These are phyloP conservation scores for Linum trigynum DNA, from an alignment of 345 rosid species.

Conservation along the genomic window DNA sequence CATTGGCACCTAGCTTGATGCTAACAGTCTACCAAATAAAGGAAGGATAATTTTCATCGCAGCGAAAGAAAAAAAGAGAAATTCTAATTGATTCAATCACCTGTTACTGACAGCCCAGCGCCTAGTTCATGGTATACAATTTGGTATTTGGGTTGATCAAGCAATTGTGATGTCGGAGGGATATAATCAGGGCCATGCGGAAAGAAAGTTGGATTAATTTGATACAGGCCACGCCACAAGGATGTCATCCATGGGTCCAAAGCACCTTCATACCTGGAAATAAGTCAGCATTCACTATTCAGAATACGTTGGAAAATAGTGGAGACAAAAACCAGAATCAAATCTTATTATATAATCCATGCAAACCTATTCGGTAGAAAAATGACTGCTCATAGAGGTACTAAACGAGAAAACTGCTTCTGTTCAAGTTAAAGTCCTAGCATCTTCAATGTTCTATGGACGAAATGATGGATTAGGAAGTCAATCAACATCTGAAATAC, in stretches of 20 bases:
- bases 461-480: too few species aligned
- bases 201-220: slow-evolving; percentile 48
- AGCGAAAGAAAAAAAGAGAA: neutral
- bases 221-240: slow-evolving; percentile 56
- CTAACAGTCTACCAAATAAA: neutral
- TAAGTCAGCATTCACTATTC: neutral
- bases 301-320: neutral
- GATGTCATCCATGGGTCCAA: slow-evolving; percentile 90
- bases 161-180: slow-evolving; percentile 30
- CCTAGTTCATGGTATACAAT: slow-evolving; percentile 35
- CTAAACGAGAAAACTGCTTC: too few species aligned
- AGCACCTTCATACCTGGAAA: slow-evolving; percentile 76
- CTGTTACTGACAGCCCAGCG: slow-evolving; percentile 27
- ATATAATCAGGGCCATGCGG: slow-evolving; percentile 60
- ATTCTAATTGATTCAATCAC: slow-evolving; percentile 23
- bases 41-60: neutral
- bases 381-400: neutral
- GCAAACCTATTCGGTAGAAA: neutral
- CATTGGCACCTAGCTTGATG: too few species aligned
- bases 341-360: neutral
- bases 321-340: neutral
- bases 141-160: slow-evolving; percentile 58
- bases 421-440: too few species aligned
- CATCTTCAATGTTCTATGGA: too few species aligned
- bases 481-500: too few species aligned